These are phyloP conservation scores for Sedum album DNA, from an alignment of 164 flowering plant species.

Conservation along the genomic window DNA sequence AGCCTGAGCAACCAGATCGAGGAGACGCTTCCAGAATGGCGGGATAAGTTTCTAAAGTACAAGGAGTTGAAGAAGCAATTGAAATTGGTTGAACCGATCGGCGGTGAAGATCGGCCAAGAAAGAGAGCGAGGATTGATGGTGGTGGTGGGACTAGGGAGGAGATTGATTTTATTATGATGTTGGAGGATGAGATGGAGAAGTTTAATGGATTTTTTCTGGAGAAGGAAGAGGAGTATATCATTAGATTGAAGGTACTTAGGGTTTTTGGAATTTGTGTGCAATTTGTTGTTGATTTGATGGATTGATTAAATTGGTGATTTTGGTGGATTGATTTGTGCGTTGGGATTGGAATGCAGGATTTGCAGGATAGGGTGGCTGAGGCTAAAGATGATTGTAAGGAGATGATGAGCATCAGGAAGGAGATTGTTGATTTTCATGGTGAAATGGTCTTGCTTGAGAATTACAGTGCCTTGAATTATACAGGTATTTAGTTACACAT, in stretches of 20 bases:
- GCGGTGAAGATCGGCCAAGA: conserved; percentile 20
- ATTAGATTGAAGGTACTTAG: too few species aligned
- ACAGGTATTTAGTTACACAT: background rate
- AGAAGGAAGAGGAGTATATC: too few species aligned
- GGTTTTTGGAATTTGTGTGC: background rate
- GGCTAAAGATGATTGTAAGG: conserved; percentile 47
- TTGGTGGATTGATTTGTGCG: background rate
- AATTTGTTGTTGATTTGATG: background rate
- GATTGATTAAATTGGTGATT: background rate
- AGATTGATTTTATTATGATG: too few species aligned
- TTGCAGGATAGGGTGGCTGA: conserved; percentile 64
- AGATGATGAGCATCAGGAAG: conserved; percentile 51
- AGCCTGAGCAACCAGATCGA: too few species aligned
- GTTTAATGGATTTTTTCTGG: too few species aligned
- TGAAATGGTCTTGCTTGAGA: conserved; percentile 70
- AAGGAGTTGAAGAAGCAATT: conserved; percentile 76
- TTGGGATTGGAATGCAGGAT: conserved; percentile 31
- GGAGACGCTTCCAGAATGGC: too few species aligned
- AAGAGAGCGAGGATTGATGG: conserved; percentile 31
- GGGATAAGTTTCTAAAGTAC: conserved; percentile 78
- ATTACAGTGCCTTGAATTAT: conserved; percentile 88
- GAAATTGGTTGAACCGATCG: conserved; percentile 42
- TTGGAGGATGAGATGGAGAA: too few species aligned
- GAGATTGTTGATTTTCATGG: conserved; percentile 93
- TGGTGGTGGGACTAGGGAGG: conserved; percentile 38